phyloP scores from a whole-genome alignment of 2,329 filamentous ascomycete genomes.

The Exutisphaerella laricina region DNA sequence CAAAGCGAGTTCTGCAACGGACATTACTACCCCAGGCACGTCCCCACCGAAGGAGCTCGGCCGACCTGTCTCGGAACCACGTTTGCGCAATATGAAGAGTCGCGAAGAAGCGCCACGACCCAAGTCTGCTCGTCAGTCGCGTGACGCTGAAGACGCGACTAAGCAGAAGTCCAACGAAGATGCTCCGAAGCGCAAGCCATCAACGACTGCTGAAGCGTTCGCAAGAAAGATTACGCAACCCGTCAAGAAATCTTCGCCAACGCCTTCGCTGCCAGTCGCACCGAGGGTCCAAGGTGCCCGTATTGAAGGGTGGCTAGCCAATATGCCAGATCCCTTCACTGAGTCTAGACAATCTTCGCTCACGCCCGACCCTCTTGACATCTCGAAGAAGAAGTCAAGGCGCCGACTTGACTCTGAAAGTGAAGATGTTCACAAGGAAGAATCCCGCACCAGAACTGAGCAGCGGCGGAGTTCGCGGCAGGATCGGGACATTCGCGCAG shows the following conservation, averaged over 20 bases:
- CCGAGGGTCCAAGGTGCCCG: conserved; percentile 46
- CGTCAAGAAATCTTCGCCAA: conserved; percentile 14
- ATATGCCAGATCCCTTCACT: conserved; percentile 33
- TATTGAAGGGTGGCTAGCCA: conserved; percentile 58
- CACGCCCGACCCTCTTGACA: conserved; percentile 28
- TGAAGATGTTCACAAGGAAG: conserved; percentile 4
- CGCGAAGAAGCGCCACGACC: conserved; percentile 10
- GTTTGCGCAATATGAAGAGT: conserved; percentile 9
- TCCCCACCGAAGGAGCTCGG: conserved; percentile 17
- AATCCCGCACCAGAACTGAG: conserved; percentile 18
- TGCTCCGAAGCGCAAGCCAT: conserved; percentile 14
- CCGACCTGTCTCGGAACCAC: conserved; percentile 18
- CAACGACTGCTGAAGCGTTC: conserved; percentile 20
- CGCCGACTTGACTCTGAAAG: conserved; percentile 12
- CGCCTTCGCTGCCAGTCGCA: conserved; percentile 20
- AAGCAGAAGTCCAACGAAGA: conserved; percentile 4
- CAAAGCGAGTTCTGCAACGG: conserved; percentile 27
- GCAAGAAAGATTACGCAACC: conserved; percentile 22
- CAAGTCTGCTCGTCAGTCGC: conserved; percentile 10
- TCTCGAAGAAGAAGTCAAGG: conserved; percentile 21
- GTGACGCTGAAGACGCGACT: conserved; percentile 9
- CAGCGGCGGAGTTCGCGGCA: conserved; percentile 19
- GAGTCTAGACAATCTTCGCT: conserved; percentile 34
- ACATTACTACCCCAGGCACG: conserved; percentile 26
- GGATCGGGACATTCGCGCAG: conserved; percentile 17